phyloP scores from a whole-genome alignment of 129 eudicot species.

The Artemisia annua region DNA sequence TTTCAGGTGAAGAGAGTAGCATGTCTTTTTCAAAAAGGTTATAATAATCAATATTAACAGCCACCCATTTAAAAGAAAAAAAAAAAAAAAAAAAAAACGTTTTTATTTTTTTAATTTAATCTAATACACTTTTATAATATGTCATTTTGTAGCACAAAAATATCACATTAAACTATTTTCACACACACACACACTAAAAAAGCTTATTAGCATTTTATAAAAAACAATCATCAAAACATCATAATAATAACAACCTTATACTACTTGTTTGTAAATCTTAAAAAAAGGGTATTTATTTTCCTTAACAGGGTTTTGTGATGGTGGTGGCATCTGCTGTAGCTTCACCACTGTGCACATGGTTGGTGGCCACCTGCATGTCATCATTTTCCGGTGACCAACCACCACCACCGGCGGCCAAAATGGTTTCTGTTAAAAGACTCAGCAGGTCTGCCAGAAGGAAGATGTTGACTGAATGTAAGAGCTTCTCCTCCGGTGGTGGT shows the following conservation, averaged over 20 bases:
- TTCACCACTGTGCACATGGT: conserved; percentile 34
- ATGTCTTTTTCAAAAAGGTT: conserved; percentile 24
- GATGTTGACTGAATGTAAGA: conserved; percentile 15
- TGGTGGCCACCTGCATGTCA: conserved; percentile 37
- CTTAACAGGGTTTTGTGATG: background rate
- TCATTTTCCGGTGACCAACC: conserved; percentile 32
- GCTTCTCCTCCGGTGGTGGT: too few relatives aligned
- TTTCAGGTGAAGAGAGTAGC: background rate
- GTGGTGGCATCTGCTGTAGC: conserved; percentile 28
- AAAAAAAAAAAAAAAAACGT: too few relatives aligned
- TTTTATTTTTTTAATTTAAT: background rate
- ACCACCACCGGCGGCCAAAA: background rate
- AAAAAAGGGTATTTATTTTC: background rate
- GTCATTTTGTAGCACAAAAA: background rate
- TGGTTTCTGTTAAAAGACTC: conserved; percentile 17
- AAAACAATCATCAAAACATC: too few relatives aligned
- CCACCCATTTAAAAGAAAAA: conserved; percentile 23
- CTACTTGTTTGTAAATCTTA: background rate
- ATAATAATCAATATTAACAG: conserved; percentile 14
- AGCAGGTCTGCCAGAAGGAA: conserved; percentile 31
- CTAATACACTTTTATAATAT: background rate
- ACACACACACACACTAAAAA: too few relatives aligned
- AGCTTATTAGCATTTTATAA: too few relatives aligned
- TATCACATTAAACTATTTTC: too few relatives aligned
- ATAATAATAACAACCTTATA: too few relatives aligned